A percentile compares a stretch with the other conserved stretches of the same genome.
Conservation (phyloP, 257 asterid genomes). For the Orobanche coerulescens region DNA sequence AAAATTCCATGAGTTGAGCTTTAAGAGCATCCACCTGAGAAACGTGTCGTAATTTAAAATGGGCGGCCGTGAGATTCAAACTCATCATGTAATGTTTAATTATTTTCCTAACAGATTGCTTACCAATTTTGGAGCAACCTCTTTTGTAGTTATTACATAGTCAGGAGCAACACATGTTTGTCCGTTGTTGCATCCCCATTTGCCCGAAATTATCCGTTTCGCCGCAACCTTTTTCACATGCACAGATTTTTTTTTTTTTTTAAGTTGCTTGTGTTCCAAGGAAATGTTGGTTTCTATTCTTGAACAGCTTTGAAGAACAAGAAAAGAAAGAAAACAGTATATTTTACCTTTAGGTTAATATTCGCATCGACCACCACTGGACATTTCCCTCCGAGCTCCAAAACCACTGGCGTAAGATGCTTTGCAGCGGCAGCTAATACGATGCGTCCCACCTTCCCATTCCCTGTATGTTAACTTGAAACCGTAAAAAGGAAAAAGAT, state of each 20-base stretch:
- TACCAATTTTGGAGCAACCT: conserved; percentile 55
- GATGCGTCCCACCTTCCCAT: conserved; percentile 75
- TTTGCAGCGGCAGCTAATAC: conserved; percentile 84
- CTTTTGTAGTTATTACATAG: conserved; percentile 59
- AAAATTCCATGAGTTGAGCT: conserved; percentile 56
- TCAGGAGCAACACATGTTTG: conserved; percentile 88
- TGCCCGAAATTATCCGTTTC: conserved; percentile 75
- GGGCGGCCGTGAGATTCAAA: too few species aligned
- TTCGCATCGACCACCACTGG: conserved; percentile 66
- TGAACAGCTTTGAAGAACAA: neutral
- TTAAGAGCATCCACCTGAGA: conserved; percentile 48
- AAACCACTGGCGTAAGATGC: conserved; percentile 79
- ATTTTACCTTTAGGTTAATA: conserved; percentile 48
- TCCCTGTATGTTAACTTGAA: conserved; percentile 34
- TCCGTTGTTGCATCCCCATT: conserved; percentile 89
- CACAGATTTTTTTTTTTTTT: neutral
- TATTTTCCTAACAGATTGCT: too few species aligned
- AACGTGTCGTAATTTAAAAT: neutral
- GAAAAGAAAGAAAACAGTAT: neutral
- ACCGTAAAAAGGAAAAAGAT: too few species aligned
- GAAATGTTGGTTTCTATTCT: neutral
- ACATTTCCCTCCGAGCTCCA: conserved; percentile 94
- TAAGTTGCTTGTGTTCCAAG: too few species aligned
- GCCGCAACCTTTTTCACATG: conserved; percentile 52
- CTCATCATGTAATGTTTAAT: too few species aligned